Percentiles rank a stretch among this genome's conserved stretches.
Evolutionary conservation across 148 eudicot genomes (phyloP).

Genomic region (Euryodendron excelsum): DNA sequence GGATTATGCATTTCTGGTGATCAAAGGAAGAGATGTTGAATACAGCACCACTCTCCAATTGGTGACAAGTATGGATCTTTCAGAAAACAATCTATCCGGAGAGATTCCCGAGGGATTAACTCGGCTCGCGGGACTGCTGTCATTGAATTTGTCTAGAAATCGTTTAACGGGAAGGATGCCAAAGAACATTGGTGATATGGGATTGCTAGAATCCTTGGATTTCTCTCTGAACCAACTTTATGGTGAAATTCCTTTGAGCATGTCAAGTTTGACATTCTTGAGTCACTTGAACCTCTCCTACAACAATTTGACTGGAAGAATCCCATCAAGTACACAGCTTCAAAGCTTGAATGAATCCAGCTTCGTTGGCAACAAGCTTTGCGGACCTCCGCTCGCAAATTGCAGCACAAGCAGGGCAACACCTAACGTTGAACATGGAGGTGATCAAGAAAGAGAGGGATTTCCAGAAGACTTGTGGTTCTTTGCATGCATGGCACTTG

Average conservation of each 20-base stretch:
- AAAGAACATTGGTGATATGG: neutral
- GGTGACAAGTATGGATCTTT: neutral
- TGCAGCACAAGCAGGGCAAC: neutral
- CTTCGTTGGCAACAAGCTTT: constrained; percentile 20
- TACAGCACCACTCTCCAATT: neutral
- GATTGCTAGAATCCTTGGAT: neutral
- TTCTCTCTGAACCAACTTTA: neutral
- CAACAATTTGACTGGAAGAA: neutral
- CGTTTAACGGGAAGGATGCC: neutral
- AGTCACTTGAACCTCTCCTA: constrained; percentile 2
- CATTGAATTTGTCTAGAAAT: neutral
- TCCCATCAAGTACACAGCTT: neutral
- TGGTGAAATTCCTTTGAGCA: constrained; percentile 3
- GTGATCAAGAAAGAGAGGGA: neutral
- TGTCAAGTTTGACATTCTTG: neutral
- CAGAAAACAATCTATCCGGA: neutral
- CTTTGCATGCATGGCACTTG: neutral
- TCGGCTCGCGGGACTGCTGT: neutral
- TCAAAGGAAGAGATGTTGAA: neutral
- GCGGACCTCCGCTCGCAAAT: constrained; percentile 20
- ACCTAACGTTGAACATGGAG: neutral
- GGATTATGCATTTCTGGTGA: neutral
- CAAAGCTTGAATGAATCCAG: neutral
- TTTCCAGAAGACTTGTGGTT: neutral
- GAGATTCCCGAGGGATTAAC: neutral